Evolutionary conservation across 805 yeast species (phyloP).

Genomic region (Wickerhamiella sergipiensis): DNA sequence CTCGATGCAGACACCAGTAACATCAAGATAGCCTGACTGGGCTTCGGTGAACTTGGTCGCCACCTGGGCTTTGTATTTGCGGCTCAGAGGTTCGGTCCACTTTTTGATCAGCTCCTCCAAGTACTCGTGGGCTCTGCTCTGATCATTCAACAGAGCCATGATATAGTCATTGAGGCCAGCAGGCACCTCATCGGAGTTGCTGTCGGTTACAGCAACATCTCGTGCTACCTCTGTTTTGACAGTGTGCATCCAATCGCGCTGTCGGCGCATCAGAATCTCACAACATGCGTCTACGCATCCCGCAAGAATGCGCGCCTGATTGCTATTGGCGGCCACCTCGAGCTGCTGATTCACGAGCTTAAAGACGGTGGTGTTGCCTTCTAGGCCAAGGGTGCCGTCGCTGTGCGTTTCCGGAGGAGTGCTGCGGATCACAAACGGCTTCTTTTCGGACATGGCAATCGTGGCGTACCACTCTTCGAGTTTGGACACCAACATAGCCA

Average conservation of each 20-base stretch:
- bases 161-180: constrained; percentile 72
- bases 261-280: constrained; percentile 44
- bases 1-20: constrained; percentile 50
- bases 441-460: constrained; percentile 51
- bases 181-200: constrained; percentile 35
- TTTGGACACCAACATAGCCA: constrained; percentile 53
- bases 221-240: constrained; percentile 31
- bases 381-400: constrained; percentile 50
- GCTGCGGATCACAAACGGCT: constrained; percentile 47
- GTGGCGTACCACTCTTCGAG: constrained; percentile 77
- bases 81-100: constrained; percentile 51
- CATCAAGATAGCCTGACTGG: constrained; percentile 67
- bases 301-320: constrained; percentile 62
- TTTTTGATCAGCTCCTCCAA: constrained; percentile 57
- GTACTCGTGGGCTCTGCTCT: constrained; percentile 54
- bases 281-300: constrained; percentile 69
- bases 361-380: constrained; percentile 66
- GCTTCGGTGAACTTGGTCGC: constrained; percentile 43
- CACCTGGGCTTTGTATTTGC: constrained; percentile 47
- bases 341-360: constrained; percentile 81
- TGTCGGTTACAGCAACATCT: constrained; percentile 25
- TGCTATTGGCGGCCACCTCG: constrained; percentile 74
- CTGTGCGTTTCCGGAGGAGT: constrained; percentile 63
- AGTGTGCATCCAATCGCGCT: constrained; percentile 43
- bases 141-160: constrained; percentile 76